Evolutionary conservation across 2,329 filamentous ascomycete species (phyloP), one percentile per base, ranked within the genome.

Genomic region (Ophiostoma himal-ulmi): DNA sequence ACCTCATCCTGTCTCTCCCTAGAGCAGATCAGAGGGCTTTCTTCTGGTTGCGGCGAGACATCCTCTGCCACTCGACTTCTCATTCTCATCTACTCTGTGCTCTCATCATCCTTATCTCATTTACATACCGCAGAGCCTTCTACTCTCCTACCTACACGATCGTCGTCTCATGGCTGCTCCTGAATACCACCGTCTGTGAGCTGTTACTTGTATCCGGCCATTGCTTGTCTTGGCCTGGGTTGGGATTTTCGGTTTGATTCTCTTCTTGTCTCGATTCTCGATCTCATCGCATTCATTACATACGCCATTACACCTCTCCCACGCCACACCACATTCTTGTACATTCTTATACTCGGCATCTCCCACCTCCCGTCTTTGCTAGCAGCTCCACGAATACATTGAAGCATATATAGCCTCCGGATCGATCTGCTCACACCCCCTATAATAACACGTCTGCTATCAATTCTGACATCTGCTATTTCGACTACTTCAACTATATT

Each of bases 371-470:
- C 52, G 52, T 62, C 52, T 22, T 14, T 62, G 57, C 17, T 39
- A 36, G 60, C 48, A 10, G 52, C 54, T 37, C 67, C 57, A 69
- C 69, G 70, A 36, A 62, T 69, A 62, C 69, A 70, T 69, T 72
- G 68, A 72, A 62, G 70, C 69, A 64, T 69, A 69, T 62, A 71
- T 54, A 64, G 62, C 64, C 37, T 60, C 70, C 44, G 70, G 52
- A 52, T 52, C 67, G 67, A 69, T 69, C 62, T 67, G 37, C 70
- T 22, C 62, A 71, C 67, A 65, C 60, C 62, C 68, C 48, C 5
- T 30, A 57, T 39, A 22, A 30, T 22, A 34, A 52, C 13, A 48
- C 36, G 34, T 11, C 52, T 57, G 52, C n/a, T 26, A 57, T 57
- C 22, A 17, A 11, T 57, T 57, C 52, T 26, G 52, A 44, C 14